These are phyloP conservation scores for Salix koriyanagi DNA, from an alignment of 345 rosid genomes.

Conservation along the genomic window DNA sequence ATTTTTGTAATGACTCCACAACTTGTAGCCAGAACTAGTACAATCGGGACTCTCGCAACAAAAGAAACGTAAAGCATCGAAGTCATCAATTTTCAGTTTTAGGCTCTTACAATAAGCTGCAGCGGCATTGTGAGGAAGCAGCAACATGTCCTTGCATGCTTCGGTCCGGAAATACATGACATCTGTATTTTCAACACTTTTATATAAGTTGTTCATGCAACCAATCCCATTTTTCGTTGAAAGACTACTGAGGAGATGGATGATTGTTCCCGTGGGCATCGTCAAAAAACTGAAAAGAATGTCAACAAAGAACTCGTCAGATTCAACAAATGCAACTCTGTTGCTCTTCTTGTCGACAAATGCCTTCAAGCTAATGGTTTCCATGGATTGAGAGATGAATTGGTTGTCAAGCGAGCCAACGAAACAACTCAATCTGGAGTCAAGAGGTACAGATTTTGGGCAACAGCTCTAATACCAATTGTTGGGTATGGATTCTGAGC, in stretches of 20 bases:
- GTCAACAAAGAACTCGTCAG: slow-evolving; percentile 17
- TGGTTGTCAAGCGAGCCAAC: too few relatives aligned
- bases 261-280: slow-evolving; percentile 19
- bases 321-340: slow-evolving; percentile 15
- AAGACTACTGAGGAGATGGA: neutral
- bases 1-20: neutral
- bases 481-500: too few relatives aligned
- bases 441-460: too few relatives aligned
- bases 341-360: slow-evolving; percentile 17
- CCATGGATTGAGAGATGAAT: too few relatives aligned
- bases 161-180: neutral
- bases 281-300: slow-evolving; percentile 31
- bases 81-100: slow-evolving; percentile 9
- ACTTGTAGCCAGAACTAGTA: neutral
- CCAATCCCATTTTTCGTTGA: neutral
- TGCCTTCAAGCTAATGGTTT: slow-evolving; percentile 17
- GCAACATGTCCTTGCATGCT: slow-evolving; percentile 21
- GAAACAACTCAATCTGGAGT: too few relatives aligned
- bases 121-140: slow-evolving; percentile 12
- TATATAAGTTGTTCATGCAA: slow-evolving; percentile 5
- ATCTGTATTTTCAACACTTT: slow-evolving; percentile 9
- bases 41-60: neutral
- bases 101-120: slow-evolving; percentile 4
- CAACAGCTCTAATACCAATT: too few relatives aligned
- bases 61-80: neutral